These are phyloP conservation scores for Ascocoryne sarcoides DNA, from an alignment of 2,329 filamentous ascomycete species.

Conservation along the genomic window DNA sequence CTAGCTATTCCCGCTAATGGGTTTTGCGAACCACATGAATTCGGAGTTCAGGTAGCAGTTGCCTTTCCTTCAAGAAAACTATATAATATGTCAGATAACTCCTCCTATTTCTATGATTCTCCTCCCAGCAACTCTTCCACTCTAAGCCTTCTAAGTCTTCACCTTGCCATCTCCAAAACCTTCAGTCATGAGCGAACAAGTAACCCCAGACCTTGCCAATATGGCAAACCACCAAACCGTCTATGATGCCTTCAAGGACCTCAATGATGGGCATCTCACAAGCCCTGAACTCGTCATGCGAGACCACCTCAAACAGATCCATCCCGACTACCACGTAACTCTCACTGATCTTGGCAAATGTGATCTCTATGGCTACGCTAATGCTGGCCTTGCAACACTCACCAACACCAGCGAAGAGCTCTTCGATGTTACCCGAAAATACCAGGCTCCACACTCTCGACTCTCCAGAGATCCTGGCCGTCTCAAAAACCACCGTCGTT, in stretches of 20 bases:
- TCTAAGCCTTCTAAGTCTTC: no score
- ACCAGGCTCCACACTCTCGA: conserved; percentile 5
- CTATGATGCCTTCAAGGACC: conserved; percentile 9
- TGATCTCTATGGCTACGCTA: conserved; percentile 18
- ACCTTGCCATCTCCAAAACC: no score
- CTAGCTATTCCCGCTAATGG: no score
- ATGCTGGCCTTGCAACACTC: conserved; percentile 11
- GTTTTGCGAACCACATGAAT: no score
- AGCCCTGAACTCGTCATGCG: conserved; percentile 11
- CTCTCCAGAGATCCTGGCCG: conserved; percentile 1
- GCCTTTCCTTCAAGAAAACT: no score
- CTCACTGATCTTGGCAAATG: conserved; percentile 2
- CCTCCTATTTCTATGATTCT: no score
- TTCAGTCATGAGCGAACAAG: conserved; percentile 6
- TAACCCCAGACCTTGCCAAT: background rate
- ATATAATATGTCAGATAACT: no score
- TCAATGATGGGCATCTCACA: conserved; percentile 3
- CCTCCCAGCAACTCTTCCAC: no score
- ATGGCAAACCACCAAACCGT: conserved; percentile 1
- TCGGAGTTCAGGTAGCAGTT: no score
- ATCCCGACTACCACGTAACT: conserved; percentile 11
- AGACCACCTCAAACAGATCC: conserved; percentile 5
- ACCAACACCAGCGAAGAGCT: conserved; percentile 3
- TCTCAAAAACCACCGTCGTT: conserved; percentile 12
- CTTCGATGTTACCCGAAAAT: conserved; percentile 5